Evolutionary conservation across 106 monocot species (phyloP).

Genomic region (Dioscorea alata): DNA sequence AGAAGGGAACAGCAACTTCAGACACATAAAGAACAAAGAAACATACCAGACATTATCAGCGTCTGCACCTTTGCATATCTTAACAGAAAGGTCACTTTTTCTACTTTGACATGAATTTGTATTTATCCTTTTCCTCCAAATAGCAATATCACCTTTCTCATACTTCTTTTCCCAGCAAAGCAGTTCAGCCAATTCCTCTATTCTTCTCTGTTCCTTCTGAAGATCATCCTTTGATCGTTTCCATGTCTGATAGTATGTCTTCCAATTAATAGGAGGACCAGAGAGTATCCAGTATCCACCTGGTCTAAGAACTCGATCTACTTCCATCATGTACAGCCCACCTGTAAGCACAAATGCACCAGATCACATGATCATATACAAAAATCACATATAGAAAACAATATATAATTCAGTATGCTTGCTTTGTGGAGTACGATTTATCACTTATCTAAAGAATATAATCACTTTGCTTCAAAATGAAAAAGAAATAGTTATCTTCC

Average conservation of each 20-base stretch:
- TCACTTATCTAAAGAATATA: too few species aligned
- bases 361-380: too few species aligned
- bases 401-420: too few species aligned
- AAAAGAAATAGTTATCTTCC: too few species aligned
- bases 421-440: too few species aligned
- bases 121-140: slow-evolving; percentile 23
- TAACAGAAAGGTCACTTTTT: slow-evolving; percentile 9
- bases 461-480: too few species aligned
- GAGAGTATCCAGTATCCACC: slow-evolving; percentile 53
- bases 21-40: background rate
- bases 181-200: slow-evolving; percentile 33
- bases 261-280: slow-evolving; percentile 49
- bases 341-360: slow-evolving; percentile 6
- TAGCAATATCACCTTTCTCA: slow-evolving; percentile 37
- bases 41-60: slow-evolving; percentile 40
- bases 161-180: slow-evolving; percentile 46
- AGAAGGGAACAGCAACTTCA: too few species aligned
- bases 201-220: slow-evolving; percentile 28
- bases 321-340: slow-evolving; percentile 59
- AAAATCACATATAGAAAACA: too few species aligned
- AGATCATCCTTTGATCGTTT: slow-evolving; percentile 27
- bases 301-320: slow-evolving; percentile 46
- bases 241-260: slow-evolving; percentile 23
- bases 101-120: slow-evolving; percentile 12
- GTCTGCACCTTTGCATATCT: slow-evolving; percentile 20